Evolutionary conservation across 441 rosid species (phyloP).

Genomic region (Capsella rubella): DNA sequence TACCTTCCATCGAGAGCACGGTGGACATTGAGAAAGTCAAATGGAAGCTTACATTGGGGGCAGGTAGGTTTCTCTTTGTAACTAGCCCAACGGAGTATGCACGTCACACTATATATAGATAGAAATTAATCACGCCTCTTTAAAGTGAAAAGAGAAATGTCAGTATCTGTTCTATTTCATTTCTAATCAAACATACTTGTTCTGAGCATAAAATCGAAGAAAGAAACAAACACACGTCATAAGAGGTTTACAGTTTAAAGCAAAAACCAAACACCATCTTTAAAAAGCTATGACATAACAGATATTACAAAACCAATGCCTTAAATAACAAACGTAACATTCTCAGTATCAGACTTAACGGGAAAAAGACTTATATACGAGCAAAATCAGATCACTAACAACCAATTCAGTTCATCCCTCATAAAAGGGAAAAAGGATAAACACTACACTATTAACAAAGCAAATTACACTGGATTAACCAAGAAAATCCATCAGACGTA

Average conservation of each 20-base stretch:
- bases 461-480: neutral
- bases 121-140: constrained; percentile 36
- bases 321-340: neutral
- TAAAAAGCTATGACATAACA: neutral
- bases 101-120: constrained; percentile 70
- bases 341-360: neutral
- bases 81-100: constrained; percentile 95
- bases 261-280: neutral
- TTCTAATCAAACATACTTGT: neutral
- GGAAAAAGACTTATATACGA: neutral
- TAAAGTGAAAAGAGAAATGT: constrained; percentile 2
- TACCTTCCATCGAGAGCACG: constrained; percentile 91
- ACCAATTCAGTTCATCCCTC: neutral
- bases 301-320: neutral
- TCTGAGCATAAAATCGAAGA: neutral
- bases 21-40: constrained; percentile 83
- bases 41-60: constrained; percentile 95
- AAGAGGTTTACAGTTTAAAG: neutral
- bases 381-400: constrained; percentile 9
- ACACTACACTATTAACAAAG: neutral
- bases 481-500: constrained; percentile 20
- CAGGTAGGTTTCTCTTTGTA: constrained; percentile 70
- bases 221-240: neutral
- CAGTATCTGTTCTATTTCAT: neutral
- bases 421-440: neutral